Conservation (phyloP, 345 rosid species). For the Psidium friedrichsthalianum region DNA sequence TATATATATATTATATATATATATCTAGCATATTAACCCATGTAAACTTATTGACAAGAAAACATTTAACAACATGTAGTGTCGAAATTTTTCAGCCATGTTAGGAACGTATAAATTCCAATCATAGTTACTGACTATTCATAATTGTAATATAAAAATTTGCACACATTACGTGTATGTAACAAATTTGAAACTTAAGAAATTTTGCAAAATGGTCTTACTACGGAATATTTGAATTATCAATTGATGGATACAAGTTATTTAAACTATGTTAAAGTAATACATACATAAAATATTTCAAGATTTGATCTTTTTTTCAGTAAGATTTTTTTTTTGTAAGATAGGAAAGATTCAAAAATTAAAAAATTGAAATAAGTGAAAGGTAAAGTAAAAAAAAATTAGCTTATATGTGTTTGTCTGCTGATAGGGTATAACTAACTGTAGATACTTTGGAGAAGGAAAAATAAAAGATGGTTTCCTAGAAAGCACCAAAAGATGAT, state of each 20-base stretch:
- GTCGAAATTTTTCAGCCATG: not conserved
- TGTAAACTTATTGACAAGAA: too few relatives aligned
- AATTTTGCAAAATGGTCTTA: not conserved
- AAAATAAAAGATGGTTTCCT: not conserved
- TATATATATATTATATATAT: too few relatives aligned
- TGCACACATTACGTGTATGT: not conserved
- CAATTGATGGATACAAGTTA: not conserved
- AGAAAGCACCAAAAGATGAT: not conserved
- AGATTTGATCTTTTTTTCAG: not conserved
- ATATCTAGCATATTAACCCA: too few relatives aligned
- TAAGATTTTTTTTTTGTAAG: not conserved
- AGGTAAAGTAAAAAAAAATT: not conserved
- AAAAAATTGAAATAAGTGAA: not conserved
- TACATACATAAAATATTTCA: not conserved
- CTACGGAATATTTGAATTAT: not conserved
- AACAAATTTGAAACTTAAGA: not conserved
- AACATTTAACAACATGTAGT: not conserved
- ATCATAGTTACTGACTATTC: not conserved
- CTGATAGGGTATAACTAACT: not conserved
- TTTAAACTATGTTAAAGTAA: not conserved
- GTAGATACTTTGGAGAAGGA: not conserved
- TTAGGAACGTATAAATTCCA: not conserved
- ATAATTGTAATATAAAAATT: not conserved
- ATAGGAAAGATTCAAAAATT: not conserved
- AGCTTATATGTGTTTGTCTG: not conserved